Evolutionary conservation across 306 rosid species (phyloP), one percentile per base, ranked within the genome.

Genomic region (Lathyrus sativus): DNA sequence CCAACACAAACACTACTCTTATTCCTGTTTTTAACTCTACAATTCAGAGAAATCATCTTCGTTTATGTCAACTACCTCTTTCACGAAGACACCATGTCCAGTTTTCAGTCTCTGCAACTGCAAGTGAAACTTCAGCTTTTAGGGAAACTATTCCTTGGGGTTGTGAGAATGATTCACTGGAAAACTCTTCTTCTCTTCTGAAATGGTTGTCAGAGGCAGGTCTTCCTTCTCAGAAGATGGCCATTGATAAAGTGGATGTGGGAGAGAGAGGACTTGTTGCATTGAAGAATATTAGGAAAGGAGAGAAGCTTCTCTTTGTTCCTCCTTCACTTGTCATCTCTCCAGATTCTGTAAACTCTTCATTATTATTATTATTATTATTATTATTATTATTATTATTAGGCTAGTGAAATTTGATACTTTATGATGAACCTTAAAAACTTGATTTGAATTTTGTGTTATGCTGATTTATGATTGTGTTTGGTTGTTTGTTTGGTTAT

Each of bases 261-360:
- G 98, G 98, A 19, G 97, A 93, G 78, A 80, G 96, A 78, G 98
- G 97, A 14, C 87, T 93, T 15, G 98, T 93, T 74, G 96, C 98
- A 11, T 79, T 76, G 76, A 93, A 88, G 82, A 93, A 88, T 72
- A 81, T 93, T 7, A 83, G 98, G 80, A 92, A 90, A 67, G 96
- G 98, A 41, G 96, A 93, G 82, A 90, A 93, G 65, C 56, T 93
- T 9, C 98, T 93, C 73, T 90, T 93, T 57, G 96, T 93, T 66
- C 98, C 98, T 76, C 97, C 95, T 7, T 67, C 88, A 4, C 82
- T 90, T 4, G 87, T 86, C 67, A 86, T 93, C 6, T 73, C 96
- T 49, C 84, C 91, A 0, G 84, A 86, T 67, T 88, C 98, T 46
- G 97, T 93, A 79, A 77, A 74, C 12, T 26, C 29, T 26, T 26